Percentiles rank a stretch among this genome's conserved stretches.
Conservation (phyloP, 495 filamentous ascomycete species). For the Rostrohypoxylon terebratum region DNA sequence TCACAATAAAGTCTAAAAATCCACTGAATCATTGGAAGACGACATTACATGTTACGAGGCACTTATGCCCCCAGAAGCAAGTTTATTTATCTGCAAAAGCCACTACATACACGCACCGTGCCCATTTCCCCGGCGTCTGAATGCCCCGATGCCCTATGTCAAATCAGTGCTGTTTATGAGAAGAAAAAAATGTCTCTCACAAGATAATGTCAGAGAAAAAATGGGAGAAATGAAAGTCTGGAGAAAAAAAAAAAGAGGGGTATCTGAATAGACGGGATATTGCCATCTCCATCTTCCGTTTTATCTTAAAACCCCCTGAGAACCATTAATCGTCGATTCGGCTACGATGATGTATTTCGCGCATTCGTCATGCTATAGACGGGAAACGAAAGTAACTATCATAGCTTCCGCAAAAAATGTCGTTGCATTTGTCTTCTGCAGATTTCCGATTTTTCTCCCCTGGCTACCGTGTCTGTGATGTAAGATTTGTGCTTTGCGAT, state of each 20-base stretch:
- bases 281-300: slow-evolving; percentile 8
- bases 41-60: slow-evolving; percentile 29
- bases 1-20: not conserved
- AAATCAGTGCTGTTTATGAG: slow-evolving; percentile 33
- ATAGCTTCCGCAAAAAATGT: not conserved
- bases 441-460: not conserved
- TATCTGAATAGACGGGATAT: slow-evolving; percentile 15
- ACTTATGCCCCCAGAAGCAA: slow-evolving; percentile 44
- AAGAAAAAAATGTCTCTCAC: slow-evolving; percentile 14
- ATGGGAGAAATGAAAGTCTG: not conserved
- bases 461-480: slow-evolving; percentile 17
- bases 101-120: slow-evolving; percentile 45
- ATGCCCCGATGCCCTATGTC: slow-evolving; percentile 20
- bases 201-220: slow-evolving; percentile 1
- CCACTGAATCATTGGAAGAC: not conserved
- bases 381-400: not conserved
- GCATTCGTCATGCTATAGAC: not conserved
- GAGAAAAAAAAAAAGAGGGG: not conserved
- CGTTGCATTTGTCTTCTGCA: slow-evolving; percentile 14
- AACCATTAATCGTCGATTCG: not conserved
- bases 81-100: slow-evolving; percentile 49
- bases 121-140: not conserved
- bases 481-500: not conserved
- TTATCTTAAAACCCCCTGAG: not conserved
- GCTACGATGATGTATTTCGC: not conserved